Evolutionary conservation across 1,139 yeast genomes (phyloP).

Genomic region (Candida tropicalis): DNA sequence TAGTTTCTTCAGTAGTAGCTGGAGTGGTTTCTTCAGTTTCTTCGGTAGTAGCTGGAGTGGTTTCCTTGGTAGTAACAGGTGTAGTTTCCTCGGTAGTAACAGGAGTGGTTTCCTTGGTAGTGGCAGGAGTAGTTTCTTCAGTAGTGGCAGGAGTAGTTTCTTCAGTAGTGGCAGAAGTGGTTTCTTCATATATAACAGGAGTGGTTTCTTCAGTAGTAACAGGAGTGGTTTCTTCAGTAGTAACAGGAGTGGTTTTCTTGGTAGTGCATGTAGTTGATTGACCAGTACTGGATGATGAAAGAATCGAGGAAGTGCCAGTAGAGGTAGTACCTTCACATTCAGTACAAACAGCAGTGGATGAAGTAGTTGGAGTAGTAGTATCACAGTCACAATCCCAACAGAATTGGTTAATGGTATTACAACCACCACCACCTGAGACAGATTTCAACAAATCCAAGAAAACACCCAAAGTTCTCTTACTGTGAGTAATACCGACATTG

Average conservation of each 20-base stretch:
- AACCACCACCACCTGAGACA: constrained; percentile 8
- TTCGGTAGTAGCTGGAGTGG: not conserved
- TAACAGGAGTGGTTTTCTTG: not conserved
- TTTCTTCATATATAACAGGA: too few species aligned
- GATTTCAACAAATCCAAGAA: constrained; percentile 8
- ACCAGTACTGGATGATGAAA: not conserved
- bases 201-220: constrained; percentile 1
- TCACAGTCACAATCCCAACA: constrained; percentile 16
- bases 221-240: constrained; percentile 1
- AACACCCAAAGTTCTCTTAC: constrained; percentile 11
- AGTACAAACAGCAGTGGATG: constrained; percentile 1
- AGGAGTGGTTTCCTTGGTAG: not conserved
- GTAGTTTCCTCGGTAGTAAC: not conserved
- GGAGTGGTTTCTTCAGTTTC: constrained; percentile 4
- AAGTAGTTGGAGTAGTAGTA: constrained; percentile 1
- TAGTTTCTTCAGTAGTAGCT: not conserved
- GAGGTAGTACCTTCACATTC: not conserved
- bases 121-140: not conserved
- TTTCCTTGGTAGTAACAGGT: not conserved
- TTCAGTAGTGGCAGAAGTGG: not conserved
- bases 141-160: not conserved
- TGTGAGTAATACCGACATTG: constrained; percentile 6
- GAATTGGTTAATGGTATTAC: constrained; percentile 11
- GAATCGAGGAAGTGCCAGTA: not conserved
- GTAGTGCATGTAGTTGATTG: constrained; percentile 2